These are phyloP conservation scores for Heritiera littoralis DNA, from an alignment of 345 rosid genomes.

Conservation along the genomic window DNA sequence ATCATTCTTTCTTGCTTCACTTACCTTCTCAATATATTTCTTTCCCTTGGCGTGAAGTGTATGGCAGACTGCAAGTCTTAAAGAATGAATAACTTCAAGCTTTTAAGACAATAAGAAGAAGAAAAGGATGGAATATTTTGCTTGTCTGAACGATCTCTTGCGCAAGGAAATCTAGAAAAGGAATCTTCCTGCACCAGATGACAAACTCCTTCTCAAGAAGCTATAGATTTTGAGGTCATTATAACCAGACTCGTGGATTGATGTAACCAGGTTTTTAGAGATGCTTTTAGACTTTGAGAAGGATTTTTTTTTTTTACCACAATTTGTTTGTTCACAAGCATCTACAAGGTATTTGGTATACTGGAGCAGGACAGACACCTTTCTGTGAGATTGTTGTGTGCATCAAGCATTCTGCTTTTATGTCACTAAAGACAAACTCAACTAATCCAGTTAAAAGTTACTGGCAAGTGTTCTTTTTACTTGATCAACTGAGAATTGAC, in stretches of 20 bases:
- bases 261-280: not conserved
- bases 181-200: not conserved
- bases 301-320: not conserved
- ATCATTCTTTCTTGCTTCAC: slow-evolving; percentile 27
- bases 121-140: not conserved
- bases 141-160: not conserved
- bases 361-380: not conserved
- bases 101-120: not conserved
- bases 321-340: not conserved
- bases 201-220: not conserved
- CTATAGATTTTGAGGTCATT: not conserved
- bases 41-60: slow-evolving; percentile 9
- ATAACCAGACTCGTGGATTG: not conserved
- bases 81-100: not conserved
- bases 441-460: not conserved
- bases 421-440: slow-evolving; percentile 7
- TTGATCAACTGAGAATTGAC: no score
- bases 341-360: not conserved
- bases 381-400: not conserved
- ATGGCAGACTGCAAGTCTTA: not conserved
- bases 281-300: not conserved
- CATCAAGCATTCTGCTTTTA: not conserved
- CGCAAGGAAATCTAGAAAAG: not conserved
- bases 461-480: not conserved
- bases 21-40: slow-evolving; percentile 4